A percentile compares a stretch with the other conserved stretches of the same genome.
These are phyloP conservation scores for Acacia crassicarpa DNA, from an alignment of 306 rosid species.

Conservation along the genomic window DNA sequence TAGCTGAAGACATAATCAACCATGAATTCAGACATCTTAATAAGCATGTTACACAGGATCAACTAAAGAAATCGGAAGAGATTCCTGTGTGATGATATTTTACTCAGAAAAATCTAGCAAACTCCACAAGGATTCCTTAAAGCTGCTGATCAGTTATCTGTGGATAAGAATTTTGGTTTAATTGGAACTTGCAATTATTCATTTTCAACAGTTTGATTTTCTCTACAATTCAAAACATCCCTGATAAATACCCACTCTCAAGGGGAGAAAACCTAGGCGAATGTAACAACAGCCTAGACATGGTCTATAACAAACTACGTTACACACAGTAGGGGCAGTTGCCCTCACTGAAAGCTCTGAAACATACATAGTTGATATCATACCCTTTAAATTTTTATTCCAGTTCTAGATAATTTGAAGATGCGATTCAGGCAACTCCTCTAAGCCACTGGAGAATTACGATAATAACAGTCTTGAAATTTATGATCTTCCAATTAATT, in stretches of 20 bases:
- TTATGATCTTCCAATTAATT: neutral
- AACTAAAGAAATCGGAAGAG: neutral
- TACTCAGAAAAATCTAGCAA: neutral
- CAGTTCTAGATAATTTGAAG: neutral
- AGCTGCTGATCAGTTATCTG: neutral
- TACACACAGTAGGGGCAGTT: neutral
- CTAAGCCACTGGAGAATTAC: neutral
- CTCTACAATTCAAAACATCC: neutral
- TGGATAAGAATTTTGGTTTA: neutral
- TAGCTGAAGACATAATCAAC: neutral
- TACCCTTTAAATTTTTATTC: neutral
- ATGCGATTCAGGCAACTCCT: neutral
- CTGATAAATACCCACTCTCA: neutral
- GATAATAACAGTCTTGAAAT: neutral
- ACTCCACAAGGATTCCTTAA: neutral
- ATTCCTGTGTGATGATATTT: neutral
- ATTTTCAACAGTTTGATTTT: neutral
- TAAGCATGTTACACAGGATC: neutral
- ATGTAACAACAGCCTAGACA: neutral
- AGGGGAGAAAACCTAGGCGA: neutral
- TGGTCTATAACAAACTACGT: neutral
- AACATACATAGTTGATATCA: too few species aligned
- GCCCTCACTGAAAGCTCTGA: too few species aligned
- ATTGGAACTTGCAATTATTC: neutral
- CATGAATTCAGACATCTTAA: neutral